Conservation (phyloP, 345 rosid species). For the Populus ilicifolia region DNA sequence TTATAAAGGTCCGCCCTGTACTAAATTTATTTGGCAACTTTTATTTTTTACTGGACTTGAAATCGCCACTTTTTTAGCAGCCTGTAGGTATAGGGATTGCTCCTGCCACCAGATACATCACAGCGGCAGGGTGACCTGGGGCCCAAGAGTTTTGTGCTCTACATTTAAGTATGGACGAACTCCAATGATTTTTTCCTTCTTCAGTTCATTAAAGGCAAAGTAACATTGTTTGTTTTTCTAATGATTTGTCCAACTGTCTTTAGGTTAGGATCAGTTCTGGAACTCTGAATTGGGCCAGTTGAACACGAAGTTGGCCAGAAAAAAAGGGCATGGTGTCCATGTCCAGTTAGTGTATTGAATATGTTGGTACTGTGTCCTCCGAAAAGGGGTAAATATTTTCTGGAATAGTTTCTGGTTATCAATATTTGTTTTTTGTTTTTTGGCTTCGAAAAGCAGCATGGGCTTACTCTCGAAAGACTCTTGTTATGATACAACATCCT, state of each 20-base stretch:
- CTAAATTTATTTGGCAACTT: background rate
- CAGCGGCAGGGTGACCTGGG: background rate
- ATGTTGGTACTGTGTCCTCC: background rate
- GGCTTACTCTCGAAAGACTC: background rate
- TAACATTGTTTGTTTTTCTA: conserved; percentile 8
- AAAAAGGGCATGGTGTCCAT: conserved; percentile 1
- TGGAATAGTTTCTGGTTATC: background rate
- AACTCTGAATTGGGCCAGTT: conserved; percentile 26
- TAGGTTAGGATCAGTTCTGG: conserved; percentile 25
- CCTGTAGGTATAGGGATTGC: conserved; percentile 1
- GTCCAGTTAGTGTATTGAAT: background rate
- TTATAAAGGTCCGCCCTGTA: background rate
- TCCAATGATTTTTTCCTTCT: background rate
- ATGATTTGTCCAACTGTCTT: conserved; percentile 14
- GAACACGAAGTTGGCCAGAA: conserved; percentile 22
- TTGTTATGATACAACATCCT: background rate
- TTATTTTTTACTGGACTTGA: background rate
- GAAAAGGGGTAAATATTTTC: background rate
- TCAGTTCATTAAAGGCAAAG: background rate
- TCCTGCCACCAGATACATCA: background rate
- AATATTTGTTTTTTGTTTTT: background rate
- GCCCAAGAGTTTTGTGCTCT: background rate
- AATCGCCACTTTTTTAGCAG: conserved; percentile 1
- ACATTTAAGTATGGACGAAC: conserved; percentile 7
- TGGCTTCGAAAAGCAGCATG: background rate